phyloP scores from a whole-genome alignment of 2,329 filamentous ascomycete species.

The Biscogniauxia mediterranea region DNA sequence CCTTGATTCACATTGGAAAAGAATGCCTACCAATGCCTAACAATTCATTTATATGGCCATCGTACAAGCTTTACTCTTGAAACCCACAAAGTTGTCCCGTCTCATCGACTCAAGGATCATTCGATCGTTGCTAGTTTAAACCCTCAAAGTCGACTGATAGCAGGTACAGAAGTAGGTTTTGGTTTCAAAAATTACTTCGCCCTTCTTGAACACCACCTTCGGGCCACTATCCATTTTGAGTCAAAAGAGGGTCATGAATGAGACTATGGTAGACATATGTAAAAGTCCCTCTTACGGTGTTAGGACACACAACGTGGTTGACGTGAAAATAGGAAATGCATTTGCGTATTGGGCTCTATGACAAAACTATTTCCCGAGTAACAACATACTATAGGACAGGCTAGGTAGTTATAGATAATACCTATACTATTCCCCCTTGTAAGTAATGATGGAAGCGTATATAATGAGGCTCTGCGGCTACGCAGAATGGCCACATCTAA shows the following conservation, averaged over 20 bases:
- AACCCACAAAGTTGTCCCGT: neutral
- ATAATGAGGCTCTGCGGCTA: too few species aligned
- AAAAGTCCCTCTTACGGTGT: neutral
- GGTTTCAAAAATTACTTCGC: neutral
- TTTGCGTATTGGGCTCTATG: too few species aligned
- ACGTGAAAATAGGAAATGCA: too few species aligned
- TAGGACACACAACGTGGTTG: too few species aligned
- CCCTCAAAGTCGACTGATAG: neutral
- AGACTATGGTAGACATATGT: neutral
- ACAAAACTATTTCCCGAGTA: too few species aligned
- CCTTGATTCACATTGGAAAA: neutral
- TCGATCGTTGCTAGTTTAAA: neutral
- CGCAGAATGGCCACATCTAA: neutral
- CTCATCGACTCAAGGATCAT: neutral
- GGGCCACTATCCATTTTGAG: neutral
- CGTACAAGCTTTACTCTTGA: neutral
- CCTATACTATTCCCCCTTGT: too few species aligned
- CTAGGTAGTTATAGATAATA: too few species aligned
- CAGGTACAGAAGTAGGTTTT: neutral
- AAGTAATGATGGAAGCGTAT: too few species aligned
- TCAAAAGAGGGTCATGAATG: neutral
- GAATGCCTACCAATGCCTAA: too few species aligned
- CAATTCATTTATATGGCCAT: neutral
- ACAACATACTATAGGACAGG: too few species aligned
- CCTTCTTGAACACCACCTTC: neutral